Conservation (phyloP, 2,329 filamentous ascomycete genomes). For the Penicillium rolfsii region DNA sequence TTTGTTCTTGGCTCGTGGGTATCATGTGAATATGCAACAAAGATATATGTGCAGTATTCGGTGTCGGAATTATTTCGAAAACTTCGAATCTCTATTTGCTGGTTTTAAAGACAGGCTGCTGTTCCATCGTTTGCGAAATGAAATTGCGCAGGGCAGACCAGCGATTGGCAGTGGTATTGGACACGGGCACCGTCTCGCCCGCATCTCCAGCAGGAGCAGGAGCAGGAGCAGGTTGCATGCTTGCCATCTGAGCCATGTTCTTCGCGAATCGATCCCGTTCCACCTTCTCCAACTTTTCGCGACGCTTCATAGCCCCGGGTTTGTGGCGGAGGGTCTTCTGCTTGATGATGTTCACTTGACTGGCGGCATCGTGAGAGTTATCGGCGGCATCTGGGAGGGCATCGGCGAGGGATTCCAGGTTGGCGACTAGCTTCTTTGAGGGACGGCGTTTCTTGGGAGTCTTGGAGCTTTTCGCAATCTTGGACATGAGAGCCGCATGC, state of each 20-base stretch:
- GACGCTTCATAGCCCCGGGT: slow-evolving; percentile 80
- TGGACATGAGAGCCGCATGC: slow-evolving; percentile 76
- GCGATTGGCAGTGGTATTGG: slow-evolving; percentile 57
- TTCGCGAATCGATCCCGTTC: slow-evolving; percentile 84
- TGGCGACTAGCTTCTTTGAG: slow-evolving; percentile 76
- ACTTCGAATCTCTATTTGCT: slow-evolving; percentile 30
- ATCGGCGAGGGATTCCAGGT: slow-evolving; percentile 74
- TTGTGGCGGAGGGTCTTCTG: slow-evolving; percentile 74
- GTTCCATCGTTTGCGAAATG: slow-evolving; percentile 86
- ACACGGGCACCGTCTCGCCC: slow-evolving; percentile 19
- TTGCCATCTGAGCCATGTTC: slow-evolving; percentile 76
- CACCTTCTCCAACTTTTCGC: slow-evolving; percentile 74
- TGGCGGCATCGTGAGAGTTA: slow-evolving; percentile 50
- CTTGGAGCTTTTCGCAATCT: slow-evolving; percentile 68
- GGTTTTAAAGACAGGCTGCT: slow-evolving; percentile 72
- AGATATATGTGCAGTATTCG: background rate
- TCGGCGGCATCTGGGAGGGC: slow-evolving; percentile 70
- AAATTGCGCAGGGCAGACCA: slow-evolving; percentile 84
- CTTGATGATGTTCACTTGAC: slow-evolving; percentile 68
- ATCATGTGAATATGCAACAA: background rate
- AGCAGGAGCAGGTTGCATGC: slow-evolving; percentile 36
- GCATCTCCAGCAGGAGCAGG: slow-evolving; percentile 32
- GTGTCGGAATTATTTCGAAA: background rate
- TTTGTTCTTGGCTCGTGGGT: background rate
- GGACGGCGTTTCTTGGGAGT: slow-evolving; percentile 68